Evolutionary conservation across 306 rosid genomes (phyloP).

Genomic region (Coriaria nepalensis): DNA sequence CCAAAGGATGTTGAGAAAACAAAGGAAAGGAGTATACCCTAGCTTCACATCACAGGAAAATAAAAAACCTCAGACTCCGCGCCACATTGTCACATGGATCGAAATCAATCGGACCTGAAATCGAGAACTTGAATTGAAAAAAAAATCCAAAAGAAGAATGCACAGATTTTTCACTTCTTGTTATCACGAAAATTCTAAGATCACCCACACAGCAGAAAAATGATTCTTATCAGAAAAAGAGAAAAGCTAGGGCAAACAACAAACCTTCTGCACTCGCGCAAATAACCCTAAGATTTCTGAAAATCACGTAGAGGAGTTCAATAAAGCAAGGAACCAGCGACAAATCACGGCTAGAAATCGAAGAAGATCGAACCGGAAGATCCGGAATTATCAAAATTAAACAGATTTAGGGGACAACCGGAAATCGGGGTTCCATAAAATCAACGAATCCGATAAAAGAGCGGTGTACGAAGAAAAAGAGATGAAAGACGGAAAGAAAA

Average conservation of each 20-base stretch:
- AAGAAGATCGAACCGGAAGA: slow-evolving; percentile 29
- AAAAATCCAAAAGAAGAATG: no score
- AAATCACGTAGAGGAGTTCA: not conserved
- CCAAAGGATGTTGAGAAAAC: no score
- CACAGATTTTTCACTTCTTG: no score
- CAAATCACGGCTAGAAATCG: slow-evolving; percentile 1
- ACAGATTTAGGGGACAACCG: slow-evolving; percentile 21
- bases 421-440: slow-evolving; percentile 1
- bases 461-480: not conserved
- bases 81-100: no score
- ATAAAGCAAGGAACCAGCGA: not conserved
- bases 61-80: no score
- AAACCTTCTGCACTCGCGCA: slow-evolving; percentile 25
- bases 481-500: not conserved
- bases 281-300: slow-evolving; percentile 18
- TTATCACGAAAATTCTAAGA: not conserved
- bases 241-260: slow-evolving; percentile 7
- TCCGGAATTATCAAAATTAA: slow-evolving; percentile 42
- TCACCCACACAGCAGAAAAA: not conserved
- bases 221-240: not conserved
- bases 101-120: no score
- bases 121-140: no score
- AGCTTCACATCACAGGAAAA: no score
- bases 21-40: no score
- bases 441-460: no score